These are phyloP conservation scores for Nigrospora osmanthi DNA, from an alignment of 2,329 filamentous ascomycete genomes.

Conservation along the genomic window DNA sequence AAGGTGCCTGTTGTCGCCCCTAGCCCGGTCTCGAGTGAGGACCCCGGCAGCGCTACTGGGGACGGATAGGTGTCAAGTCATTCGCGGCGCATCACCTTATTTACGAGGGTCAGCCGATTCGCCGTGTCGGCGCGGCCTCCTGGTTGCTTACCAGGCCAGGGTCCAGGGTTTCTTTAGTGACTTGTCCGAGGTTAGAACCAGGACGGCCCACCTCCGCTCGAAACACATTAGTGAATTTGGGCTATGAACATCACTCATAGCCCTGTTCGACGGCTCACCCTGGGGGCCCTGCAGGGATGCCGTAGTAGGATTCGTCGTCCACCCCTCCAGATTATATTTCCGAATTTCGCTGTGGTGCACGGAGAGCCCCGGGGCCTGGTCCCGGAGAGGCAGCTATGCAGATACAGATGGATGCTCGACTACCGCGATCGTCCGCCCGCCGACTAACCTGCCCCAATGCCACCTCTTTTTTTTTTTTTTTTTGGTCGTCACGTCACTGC, in stretches of 20 bases:
- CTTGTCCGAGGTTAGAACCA: slow-evolving; percentile 1
- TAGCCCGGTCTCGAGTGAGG: not conserved
- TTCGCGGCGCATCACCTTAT: not conserved
- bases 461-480: not conserved
- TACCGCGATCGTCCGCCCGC: slow-evolving; percentile 1
- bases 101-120: not conserved
- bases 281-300: slow-evolving; percentile 27
- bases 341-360: slow-evolving; percentile 38
- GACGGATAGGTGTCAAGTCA: not conserved
- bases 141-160: not conserved
- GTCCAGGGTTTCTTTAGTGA: not conserved
- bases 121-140: not conserved
- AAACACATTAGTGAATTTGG: slow-evolving; percentile 23
- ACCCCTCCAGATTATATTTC: slow-evolving; percentile 39
- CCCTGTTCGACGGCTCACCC: slow-evolving; percentile 27
- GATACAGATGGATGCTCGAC: not conserved
- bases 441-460: not conserved
- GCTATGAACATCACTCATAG: slow-evolving; percentile 22
- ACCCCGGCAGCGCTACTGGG: not conserved
- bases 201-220: slow-evolving; percentile 19
- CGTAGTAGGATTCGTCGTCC: slow-evolving; percentile 20
- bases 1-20: too few species aligned
- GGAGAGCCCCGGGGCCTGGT: slow-evolving; percentile 30
- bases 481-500: not conserved
- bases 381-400: slow-evolving; percentile 11